Evolutionary conservation across 352 stramenopile species (phyloP).

Genomic region (Globisporangium paddicum): DNA sequence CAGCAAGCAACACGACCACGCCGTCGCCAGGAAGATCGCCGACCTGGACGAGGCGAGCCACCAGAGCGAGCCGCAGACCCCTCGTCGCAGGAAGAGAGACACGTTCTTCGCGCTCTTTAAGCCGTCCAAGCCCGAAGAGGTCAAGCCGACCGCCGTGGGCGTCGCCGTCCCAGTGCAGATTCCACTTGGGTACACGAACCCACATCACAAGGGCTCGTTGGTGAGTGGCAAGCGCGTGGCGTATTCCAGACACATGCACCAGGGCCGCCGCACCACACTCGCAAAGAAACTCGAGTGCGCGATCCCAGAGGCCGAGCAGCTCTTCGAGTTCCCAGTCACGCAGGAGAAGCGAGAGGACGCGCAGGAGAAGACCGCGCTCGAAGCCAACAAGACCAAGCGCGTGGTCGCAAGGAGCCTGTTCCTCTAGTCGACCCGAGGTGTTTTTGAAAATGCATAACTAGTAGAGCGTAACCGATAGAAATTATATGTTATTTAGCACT

Average conservation of each 20-base stretch:
- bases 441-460: no score
- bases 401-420: constrained; percentile 2
- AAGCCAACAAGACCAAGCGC: not conserved
- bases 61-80: not conserved
- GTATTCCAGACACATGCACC: constrained; percentile 12
- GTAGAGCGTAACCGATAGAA: constrained; percentile 2
- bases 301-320: constrained; percentile 9
- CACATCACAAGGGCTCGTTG: constrained; percentile 5
- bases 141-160: not conserved
- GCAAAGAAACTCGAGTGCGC: not conserved
- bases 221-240: constrained; percentile 12
- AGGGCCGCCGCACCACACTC: not conserved
- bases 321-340: constrained; percentile 6
- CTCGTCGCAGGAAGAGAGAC: constrained; percentile 9
- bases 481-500: not conserved
- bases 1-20: constrained; percentile 2
- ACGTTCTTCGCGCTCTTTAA: constrained; percentile 15
- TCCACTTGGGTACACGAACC: constrained; percentile 8
- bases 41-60: not conserved
- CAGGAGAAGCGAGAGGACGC: not conserved
- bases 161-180: constrained; percentile 4
- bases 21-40: not conserved
- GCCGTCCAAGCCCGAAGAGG: not conserved
- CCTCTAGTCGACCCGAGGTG: not conserved
- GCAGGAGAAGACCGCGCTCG: not conserved